Percentiles rank a stretch among this genome's conserved stretches.
phyloP scores from a whole-genome alignment of 2,329 filamentous ascomycete species.

The Salinomyces thailandicus region DNA sequence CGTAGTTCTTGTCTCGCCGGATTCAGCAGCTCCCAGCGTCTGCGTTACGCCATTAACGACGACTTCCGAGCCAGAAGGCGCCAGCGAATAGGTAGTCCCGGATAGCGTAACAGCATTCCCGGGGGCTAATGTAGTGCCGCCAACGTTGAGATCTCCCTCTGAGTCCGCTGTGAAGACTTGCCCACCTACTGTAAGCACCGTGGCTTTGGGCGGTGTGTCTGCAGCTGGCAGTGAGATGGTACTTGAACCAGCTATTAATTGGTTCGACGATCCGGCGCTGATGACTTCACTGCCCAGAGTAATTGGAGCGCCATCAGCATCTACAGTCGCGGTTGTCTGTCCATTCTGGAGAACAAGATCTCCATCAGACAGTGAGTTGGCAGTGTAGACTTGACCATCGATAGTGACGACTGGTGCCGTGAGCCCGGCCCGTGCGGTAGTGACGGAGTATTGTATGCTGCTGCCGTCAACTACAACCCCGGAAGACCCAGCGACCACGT shows the following conservation, averaged over 20 bases:
- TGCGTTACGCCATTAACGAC: constrained; percentile 26
- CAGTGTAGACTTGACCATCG: not conserved
- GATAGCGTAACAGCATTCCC: constrained; percentile 24
- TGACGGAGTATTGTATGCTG: not conserved
- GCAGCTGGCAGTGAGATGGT: not conserved
- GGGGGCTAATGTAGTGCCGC: constrained; percentile 25
- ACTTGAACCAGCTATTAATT: not conserved
- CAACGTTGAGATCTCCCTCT: constrained; percentile 18
- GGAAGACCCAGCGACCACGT: not conserved
- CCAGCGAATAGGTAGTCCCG: constrained; percentile 27
- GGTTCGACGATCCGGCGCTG: not conserved
- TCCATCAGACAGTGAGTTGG: not conserved
- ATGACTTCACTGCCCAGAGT: constrained; percentile 16
- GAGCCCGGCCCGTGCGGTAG: not conserved
- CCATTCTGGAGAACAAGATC: not conserved
- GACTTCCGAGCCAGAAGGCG: constrained; percentile 18
- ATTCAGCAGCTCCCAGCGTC: not conserved
- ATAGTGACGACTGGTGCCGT: not conserved
- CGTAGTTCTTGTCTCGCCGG: not conserved
- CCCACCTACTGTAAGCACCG: constrained; percentile 14
- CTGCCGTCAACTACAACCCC: not conserved
- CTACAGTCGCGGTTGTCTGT: constrained; percentile 14
- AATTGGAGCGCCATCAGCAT: constrained; percentile 21
- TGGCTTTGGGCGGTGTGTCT: constrained; percentile 12
- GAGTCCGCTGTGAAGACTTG: constrained; percentile 3